Conservation (phyloP, 108 stramenopile genomes). For the Skeletonema costatum region DNA sequence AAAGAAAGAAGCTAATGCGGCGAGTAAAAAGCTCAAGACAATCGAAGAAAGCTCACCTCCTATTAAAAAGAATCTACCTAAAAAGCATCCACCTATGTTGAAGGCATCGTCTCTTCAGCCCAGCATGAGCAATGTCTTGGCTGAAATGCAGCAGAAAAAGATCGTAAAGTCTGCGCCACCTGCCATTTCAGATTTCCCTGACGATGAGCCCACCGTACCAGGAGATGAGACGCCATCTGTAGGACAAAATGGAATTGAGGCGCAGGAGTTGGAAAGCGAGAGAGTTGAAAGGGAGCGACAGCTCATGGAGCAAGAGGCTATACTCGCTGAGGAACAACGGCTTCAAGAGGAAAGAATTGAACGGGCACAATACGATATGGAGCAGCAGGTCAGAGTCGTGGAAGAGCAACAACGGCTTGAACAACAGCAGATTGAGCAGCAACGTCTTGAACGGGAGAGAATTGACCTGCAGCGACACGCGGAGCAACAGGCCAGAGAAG, state of each 20-base stretch:
- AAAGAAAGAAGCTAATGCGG: slow-evolving; percentile 24
- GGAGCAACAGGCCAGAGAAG: background rate
- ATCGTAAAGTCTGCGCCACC: background rate
- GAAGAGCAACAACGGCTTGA: background rate
- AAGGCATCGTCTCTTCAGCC: slow-evolving; percentile 36
- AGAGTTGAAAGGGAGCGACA: background rate
- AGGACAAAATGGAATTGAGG: background rate
- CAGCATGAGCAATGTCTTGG: slow-evolving; percentile 27
- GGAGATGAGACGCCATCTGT: background rate
- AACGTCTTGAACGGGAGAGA: background rate
- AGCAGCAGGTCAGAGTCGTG: background rate
- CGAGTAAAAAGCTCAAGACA: slow-evolving; percentile 16
- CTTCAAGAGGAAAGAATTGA: background rate
- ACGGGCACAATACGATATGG: background rate
- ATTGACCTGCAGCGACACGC: background rate
- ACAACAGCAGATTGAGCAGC: background rate
- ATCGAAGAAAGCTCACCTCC: slow-evolving; percentile 15
- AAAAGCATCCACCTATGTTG: background rate
- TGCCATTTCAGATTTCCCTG: background rate
- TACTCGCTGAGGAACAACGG: background rate
- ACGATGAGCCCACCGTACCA: background rate
- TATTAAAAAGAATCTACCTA: background rate
- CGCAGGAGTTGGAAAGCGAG: background rate
- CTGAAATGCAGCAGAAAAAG: slow-evolving; percentile 32
- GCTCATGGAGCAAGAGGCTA: background rate